Conservation (phyloP, 2,329 filamentous ascomycete genomes). For the Fusarium metavorans region DNA sequence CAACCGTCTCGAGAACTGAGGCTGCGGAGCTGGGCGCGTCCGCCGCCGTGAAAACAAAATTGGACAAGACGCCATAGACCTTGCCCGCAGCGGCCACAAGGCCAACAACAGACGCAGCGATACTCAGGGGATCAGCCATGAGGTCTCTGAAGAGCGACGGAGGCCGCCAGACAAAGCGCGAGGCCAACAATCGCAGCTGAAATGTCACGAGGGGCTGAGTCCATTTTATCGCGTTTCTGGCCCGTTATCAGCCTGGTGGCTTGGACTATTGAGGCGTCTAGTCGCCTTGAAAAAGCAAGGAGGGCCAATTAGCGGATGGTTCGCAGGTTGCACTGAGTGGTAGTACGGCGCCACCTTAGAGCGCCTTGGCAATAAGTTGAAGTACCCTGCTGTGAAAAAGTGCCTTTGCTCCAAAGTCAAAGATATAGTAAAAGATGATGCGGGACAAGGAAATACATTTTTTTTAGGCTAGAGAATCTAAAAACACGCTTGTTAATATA, state of each 20-base stretch:
- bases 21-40: slow-evolving; percentile 8
- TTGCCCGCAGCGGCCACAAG: slow-evolving; percentile 7
- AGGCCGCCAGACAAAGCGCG: background rate
- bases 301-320: background rate
- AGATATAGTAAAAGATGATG: no score
- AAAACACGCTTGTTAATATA: no score
- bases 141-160: background rate
- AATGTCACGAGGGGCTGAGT: background rate
- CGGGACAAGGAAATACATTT: no score
- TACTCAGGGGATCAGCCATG: slow-evolving; percentile 10
- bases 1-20: background rate
- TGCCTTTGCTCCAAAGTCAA: no score
- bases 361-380: background rate
- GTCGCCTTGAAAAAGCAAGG: background rate
- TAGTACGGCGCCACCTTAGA: background rate
- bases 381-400: background rate
- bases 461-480: no score
- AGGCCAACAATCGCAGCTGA: background rate
- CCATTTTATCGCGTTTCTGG: background rate
- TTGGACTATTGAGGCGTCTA: background rate
- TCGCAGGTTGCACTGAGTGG: background rate
- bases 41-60: background rate
- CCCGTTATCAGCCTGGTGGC: background rate
- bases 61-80: slow-evolving; percentile 5
- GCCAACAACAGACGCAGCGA: slow-evolving; percentile 4